Evolutionary conservation across 495 filamentous ascomycete genomes (phyloP), one percentile per base, ranked within the genome.

Genomic region (Hyaloscypha bicolor): DNA sequence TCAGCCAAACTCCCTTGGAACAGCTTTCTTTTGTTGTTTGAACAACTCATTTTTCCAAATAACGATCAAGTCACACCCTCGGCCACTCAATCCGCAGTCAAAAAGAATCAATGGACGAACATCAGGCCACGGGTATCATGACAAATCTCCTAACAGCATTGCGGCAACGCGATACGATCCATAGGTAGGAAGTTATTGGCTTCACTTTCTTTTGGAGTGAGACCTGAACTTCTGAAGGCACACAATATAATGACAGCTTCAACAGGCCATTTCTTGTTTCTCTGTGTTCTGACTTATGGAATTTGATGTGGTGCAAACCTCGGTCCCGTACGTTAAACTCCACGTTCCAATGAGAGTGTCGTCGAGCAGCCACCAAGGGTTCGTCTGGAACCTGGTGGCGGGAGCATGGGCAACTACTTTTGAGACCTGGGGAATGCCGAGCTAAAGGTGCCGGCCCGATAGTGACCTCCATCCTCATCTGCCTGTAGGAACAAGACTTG

Each of bases 361-460:
- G 25, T 25, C 25, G 25, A 2, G 56, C 30, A 57, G 62, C 19
- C 30, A 57, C 51, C 32, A 39, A 57, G 22, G 6, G 11, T 32
- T 62, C 22, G 52, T 31, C 62, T 56, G 62, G 62, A 42, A 31
- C 16, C 31, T 29, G 14, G 61, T 39, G 48, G 62, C 62, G 57
- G 64, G 33, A 51, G 61, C 30, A 63, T 25, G n/a, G 61, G 55
- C 22, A 55, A 29, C 30, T 53, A 4, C 8, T 61, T 55, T 37
- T 66, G 48, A 66, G 64, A 66, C 64, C 56, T 66, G 64, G 64
- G 64, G 56, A 61, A 55, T 21, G 45, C 52, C n/a, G 56, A 55
- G 42, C 39, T 42, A 21, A 57, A 14, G 14, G 22, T 37, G 25
- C 25, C 21, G 29, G 11, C 19, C 9, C n/a, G n/a, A 31, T n/a